A percentile compares a stretch with the other conserved stretches of the same genome.
phyloP scores from a whole-genome alignment of 2,329 filamentous ascomycete genomes.

The Cylindrodendrum hubeiense region DNA sequence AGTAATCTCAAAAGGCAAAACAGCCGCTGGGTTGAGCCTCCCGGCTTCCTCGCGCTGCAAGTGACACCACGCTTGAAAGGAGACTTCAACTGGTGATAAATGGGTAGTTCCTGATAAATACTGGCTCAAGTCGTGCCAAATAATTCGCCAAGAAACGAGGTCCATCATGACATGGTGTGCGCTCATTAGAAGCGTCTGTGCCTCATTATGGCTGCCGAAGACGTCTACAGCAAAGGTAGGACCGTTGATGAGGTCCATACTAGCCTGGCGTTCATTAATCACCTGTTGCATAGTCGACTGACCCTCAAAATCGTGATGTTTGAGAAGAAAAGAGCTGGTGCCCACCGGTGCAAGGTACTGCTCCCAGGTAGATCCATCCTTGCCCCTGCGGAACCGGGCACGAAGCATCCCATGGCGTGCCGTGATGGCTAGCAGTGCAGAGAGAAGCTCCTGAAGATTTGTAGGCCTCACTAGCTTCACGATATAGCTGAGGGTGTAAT shows the following conservation, averaged over 20 bases:
- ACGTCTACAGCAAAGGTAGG: constrained; percentile 24
- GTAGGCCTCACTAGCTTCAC: constrained; percentile 46
- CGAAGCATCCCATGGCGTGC: constrained; percentile 52
- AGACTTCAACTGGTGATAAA: constrained; percentile 34
- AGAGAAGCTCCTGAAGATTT: constrained; percentile 17
- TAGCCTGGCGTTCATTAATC: constrained; percentile 13
- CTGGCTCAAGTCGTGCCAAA: constrained; percentile 58
- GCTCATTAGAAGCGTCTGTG: constrained; percentile 46
- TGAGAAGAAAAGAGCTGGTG: constrained; percentile 34
- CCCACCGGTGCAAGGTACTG: constrained; percentile 40
- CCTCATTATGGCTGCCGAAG: not conserved
- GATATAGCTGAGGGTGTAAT: constrained; percentile 60
- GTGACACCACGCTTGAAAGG: constrained; percentile 48
- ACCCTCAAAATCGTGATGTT: constrained; percentile 26
- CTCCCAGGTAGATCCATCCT: constrained; percentile 27
- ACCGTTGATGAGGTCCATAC: constrained; percentile 3
- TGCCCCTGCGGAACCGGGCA: constrained; percentile 43
- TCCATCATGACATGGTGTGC: constrained; percentile 57
- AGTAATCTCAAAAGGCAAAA: too few species aligned
- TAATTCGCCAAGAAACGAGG: constrained; percentile 59
- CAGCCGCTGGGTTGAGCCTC: too few species aligned
- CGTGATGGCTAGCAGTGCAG: constrained; percentile 44
- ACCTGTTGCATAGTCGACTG: constrained; percentile 5
- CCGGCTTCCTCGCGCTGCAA: too few species aligned
- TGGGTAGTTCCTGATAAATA: constrained; percentile 50